Percentiles rank a stretch among this genome's conserved stretches.
These are phyloP conservation scores for Tubosaeta brunneosetosa DNA, from an alignment of 768 basidiomycete species.

Conservation along the genomic window DNA sequence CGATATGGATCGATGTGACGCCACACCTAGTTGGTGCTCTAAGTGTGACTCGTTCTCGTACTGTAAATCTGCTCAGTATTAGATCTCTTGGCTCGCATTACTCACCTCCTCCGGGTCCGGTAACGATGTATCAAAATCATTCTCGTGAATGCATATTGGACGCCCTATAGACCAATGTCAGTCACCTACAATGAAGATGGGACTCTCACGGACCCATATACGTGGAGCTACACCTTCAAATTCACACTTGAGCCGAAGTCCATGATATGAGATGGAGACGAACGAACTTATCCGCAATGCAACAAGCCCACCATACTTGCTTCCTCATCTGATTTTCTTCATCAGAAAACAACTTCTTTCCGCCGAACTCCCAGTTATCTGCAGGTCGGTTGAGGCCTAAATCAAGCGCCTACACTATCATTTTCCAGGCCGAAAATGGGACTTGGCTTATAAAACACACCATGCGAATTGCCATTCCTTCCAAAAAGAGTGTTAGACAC, in stretches of 20 bases:
- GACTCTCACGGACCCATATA: constrained; percentile 55
- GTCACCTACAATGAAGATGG: not conserved
- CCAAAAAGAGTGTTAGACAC: not conserved
- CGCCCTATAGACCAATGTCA: constrained; percentile 42
- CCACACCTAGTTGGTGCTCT: constrained; percentile 37
- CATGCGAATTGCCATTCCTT: constrained; percentile 75
- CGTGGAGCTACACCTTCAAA: constrained; percentile 58
- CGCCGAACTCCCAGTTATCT: constrained; percentile 65
- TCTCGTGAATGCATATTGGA: constrained; percentile 62
- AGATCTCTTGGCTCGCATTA: not conserved
- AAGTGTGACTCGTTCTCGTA: constrained; percentile 57
- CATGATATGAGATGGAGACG: constrained; percentile 14
- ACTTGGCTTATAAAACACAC: constrained; percentile 29
- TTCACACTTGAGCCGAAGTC: constrained; percentile 1
- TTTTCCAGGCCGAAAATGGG: constrained; percentile 1
- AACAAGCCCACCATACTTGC: constrained; percentile 80
- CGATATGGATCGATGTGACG: constrained; percentile 37
- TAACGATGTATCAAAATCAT: constrained; percentile 63
- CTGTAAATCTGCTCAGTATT: constrained; percentile 33
- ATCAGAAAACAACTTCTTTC: constrained; percentile 53
- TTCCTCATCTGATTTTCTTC: constrained; percentile 68
- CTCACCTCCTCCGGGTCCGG: constrained; percentile 54
- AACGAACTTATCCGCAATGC: constrained; percentile 62
- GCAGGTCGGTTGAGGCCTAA: constrained; percentile 78
- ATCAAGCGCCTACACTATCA: constrained; percentile 58